Percentiles rank a stretch among this genome's conserved stretches.
phyloP scores from a whole-genome alignment of 768 basidiomycete genomes.

The Porpolomopsis calyptriformis region DNA sequence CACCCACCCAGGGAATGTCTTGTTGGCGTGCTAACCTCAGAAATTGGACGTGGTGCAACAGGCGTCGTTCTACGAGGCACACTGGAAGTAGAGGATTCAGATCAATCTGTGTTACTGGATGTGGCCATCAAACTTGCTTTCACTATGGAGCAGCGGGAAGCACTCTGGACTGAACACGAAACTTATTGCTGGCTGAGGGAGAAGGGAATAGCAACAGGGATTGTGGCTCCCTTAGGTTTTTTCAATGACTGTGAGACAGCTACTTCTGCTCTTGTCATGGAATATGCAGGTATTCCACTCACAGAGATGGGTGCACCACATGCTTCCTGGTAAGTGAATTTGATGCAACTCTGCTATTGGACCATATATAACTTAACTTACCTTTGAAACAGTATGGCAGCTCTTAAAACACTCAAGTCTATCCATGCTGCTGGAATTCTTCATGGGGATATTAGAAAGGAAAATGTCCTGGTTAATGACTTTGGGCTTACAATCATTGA shows the following conservation, averaged over 20 bases:
- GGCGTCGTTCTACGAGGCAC: slow-evolving; percentile 13
- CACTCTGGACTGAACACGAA: slow-evolving; percentile 12
- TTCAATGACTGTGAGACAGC: slow-evolving; percentile 13
- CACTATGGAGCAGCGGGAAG: slow-evolving; percentile 10
- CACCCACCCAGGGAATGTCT: slow-evolving; percentile 11
- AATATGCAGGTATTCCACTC: slow-evolving; percentile 12
- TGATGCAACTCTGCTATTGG: too few relatives aligned
- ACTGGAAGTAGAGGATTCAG: slow-evolving; percentile 9
- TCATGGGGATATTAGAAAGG: slow-evolving; percentile 13
- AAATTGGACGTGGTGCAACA: slow-evolving; percentile 14
- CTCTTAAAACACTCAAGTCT: slow-evolving; percentile 9
- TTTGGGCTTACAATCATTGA: slow-evolving; percentile 13
- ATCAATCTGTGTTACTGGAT: slow-evolving; percentile 10
- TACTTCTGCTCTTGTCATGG: slow-evolving; percentile 13
- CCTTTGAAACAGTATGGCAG: slow-evolving; percentile 10
- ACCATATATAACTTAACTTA: slow-evolving; percentile 4
- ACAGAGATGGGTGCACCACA: slow-evolving; percentile 4
- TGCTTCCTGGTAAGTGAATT: slow-evolving; percentile 12
- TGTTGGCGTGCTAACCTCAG: slow-evolving; percentile 11
- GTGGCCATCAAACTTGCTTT: slow-evolving; percentile 14
- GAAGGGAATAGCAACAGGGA: slow-evolving; percentile 12
- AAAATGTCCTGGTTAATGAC: slow-evolving; percentile 11
- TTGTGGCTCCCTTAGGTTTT: slow-evolving; percentile 11
- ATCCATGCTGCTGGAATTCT: slow-evolving; percentile 14
- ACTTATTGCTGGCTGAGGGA: slow-evolving; percentile 10